These are phyloP conservation scores for Mayamaea pseudoterrestris DNA, from an alignment of 108 stramenopile genomes.

Conservation along the genomic window DNA sequence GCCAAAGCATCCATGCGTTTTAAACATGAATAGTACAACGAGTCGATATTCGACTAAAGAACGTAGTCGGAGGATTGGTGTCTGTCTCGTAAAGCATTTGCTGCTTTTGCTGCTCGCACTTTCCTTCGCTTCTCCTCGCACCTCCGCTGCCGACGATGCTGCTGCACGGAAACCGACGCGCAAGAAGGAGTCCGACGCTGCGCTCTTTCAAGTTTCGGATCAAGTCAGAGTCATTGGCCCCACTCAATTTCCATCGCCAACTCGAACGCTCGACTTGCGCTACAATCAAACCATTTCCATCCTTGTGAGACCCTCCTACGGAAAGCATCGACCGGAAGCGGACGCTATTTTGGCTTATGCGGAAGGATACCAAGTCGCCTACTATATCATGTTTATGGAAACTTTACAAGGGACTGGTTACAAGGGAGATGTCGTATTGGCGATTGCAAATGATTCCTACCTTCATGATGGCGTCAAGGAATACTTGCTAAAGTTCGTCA, in stretches of 20 bases:
- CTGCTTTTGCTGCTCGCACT: too few species aligned
- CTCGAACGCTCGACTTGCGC: slow-evolving; percentile 7
- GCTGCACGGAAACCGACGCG: too few species aligned
- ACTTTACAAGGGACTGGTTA: slow-evolving; percentile 46
- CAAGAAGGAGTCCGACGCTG: too few species aligned
- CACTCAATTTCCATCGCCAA: slow-evolving; percentile 27
- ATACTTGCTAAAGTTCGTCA: slow-evolving; percentile 32
- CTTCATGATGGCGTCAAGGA: slow-evolving; percentile 43
- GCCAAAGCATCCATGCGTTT: too few species aligned
- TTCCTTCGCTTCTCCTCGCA: too few species aligned
- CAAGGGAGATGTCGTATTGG: slow-evolving; percentile 64
- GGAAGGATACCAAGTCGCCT: slow-evolving; percentile 53
- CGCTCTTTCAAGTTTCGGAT: too few species aligned
- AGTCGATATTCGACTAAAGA: too few species aligned
- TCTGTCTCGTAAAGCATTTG: too few species aligned
- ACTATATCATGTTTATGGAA: slow-evolving; percentile 65
- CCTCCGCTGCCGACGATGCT: too few species aligned
- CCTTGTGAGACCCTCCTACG: slow-evolving; percentile 28
- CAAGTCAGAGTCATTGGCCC: slow-evolving; percentile 25
- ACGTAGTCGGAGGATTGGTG: too few species aligned
- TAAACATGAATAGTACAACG: too few species aligned
- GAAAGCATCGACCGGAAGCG: slow-evolving; percentile 33
- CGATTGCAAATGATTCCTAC: slow-evolving; percentile 30
- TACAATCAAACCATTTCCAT: slow-evolving; percentile 9
- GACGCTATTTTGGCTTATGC: slow-evolving; percentile 54